Base-by-base conservation (phyloP, 2,329 filamentous ascomycete genomes). In the Zalaria sp. region DNA sequence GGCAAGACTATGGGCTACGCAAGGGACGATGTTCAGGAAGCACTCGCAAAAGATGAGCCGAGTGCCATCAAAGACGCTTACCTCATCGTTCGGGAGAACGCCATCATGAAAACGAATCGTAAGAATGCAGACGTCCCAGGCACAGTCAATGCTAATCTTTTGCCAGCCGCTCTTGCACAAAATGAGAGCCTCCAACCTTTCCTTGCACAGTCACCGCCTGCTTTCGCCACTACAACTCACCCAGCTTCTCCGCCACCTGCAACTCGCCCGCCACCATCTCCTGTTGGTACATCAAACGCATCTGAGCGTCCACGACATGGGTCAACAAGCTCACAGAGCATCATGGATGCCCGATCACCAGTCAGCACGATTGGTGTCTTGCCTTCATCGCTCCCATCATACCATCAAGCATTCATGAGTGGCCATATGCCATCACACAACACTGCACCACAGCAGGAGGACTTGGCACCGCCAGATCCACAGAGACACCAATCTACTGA, bases 21-120 rank as follows among this genome's bases (percentile, higher is more conserved):
- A 31, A 89, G 85, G 59, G 82, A 82, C 47, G 91, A 98, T 66
- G 89, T 98, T 41, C 83, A 95, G 57, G 91, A 96, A 61, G 89
- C 91, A 25, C 68, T 98, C 47, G 81, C 83, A 54, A 87, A 86
- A 43, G 79, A 91, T 41, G 91, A 98, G 59, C 91, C 91, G 8
- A 96, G 88, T 44, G 88, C 91, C 7, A 95, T 98, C 69, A 98
- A 98, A 65, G 91, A 98, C 63, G 91, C 91, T 1, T 98, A 96
- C 65, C 80, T 95, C 64, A 98, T 98, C 59, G 86, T 98, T 26
- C 79, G 89, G 41, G 91, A 98, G 63, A 96, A 96, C 59, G 91
- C 95, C 61, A 75, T 96, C 59, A 96, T 96, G 88, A 83, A 88
- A 60, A 81, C 80, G 42, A 93, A 87, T 59, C 87, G 85, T 93